Conservation (phyloP, 768 basidiomycete species). For the Imleria badia region DNA sequence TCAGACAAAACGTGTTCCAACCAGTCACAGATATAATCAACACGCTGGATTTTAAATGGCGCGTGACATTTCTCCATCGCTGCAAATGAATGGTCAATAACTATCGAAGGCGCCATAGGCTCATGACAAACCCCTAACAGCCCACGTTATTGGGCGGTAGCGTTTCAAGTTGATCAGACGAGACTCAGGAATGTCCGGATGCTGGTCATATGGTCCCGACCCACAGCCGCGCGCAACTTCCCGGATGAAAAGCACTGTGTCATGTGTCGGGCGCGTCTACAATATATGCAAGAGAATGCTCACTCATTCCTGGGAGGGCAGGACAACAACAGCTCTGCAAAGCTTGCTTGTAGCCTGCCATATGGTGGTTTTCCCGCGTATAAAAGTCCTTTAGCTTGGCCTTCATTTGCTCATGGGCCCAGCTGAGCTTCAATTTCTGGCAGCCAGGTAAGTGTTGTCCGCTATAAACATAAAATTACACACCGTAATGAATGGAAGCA, state of each 20-base stretch:
- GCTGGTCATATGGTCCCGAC: slow-evolving; percentile 25
- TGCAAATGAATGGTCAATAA: slow-evolving; percentile 17
- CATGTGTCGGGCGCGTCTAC: background rate
- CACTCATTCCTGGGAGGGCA: slow-evolving; percentile 35
- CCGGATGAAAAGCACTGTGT: slow-evolving; percentile 31
- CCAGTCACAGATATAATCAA: slow-evolving; percentile 41
- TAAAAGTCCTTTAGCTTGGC: slow-evolving; percentile 22
- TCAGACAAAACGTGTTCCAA: slow-evolving; percentile 32
- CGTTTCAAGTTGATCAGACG: slow-evolving; percentile 39
- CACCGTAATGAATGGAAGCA: slow-evolving; percentile 33
- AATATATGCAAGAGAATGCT: background rate
- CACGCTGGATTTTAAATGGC: slow-evolving; percentile 39
- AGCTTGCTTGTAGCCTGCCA: slow-evolving; percentile 32
- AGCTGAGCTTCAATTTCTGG: slow-evolving; percentile 28
- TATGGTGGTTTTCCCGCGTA: slow-evolving; percentile 24
- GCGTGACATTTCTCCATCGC: slow-evolving; percentile 49
- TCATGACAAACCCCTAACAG: slow-evolving; percentile 38
- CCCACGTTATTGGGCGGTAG: slow-evolving; percentile 40
- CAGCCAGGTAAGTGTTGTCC: background rate
- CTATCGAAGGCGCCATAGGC: background rate
- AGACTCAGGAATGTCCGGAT: slow-evolving; percentile 26
- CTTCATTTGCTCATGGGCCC: slow-evolving; percentile 23
- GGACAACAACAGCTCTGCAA: slow-evolving; percentile 29
- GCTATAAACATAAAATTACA: background rate
- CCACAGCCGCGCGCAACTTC: slow-evolving; percentile 36